phyloP scores from a whole-genome alignment of 2,329 filamentous ascomycete species.

The Epichloe scottii region DNA sequence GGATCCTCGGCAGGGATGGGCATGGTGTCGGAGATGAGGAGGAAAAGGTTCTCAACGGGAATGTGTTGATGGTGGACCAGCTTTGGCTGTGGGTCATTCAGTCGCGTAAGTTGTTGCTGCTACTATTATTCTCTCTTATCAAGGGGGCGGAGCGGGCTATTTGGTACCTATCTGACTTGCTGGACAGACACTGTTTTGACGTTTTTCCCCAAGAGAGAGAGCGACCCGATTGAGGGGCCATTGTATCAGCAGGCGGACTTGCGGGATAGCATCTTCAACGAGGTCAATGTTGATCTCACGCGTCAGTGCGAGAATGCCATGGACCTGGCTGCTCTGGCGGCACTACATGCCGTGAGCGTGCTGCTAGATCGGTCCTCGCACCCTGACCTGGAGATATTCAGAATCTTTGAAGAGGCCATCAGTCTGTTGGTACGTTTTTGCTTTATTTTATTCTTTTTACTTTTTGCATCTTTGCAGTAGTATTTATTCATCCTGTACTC shows the following conservation, averaged over 20 bases:
- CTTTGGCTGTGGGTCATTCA: constrained; percentile 50
- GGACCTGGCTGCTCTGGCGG: constrained; percentile 50
- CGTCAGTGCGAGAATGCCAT: constrained; percentile 48
- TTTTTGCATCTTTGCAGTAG: not conserved
- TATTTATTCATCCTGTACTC: not conserved
- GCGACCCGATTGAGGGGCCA: constrained; percentile 39
- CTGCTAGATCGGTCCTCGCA: constrained; percentile 47
- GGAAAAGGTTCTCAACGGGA: constrained; percentile 35
- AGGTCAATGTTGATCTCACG: constrained; percentile 51
- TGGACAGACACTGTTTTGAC: constrained; percentile 35
- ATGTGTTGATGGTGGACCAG: constrained; percentile 55
- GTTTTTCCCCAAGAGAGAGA: constrained; percentile 43
- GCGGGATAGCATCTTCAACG: constrained; percentile 51
- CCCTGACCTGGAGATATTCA: constrained; percentile 49
- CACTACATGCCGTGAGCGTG: constrained; percentile 49
- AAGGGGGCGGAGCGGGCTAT: no score
- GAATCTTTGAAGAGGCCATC: constrained; percentile 54
- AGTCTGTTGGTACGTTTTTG: constrained; percentile 38
- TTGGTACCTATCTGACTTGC: constrained; percentile 4
- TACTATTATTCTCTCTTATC: not conserved
- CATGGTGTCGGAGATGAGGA: constrained; percentile 17
- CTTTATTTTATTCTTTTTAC: not conserved
- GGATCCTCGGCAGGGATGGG: constrained; percentile 10
- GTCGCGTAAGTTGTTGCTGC: constrained; percentile 28
- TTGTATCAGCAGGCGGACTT: constrained; percentile 49